Conservation (phyloP, 148 eudicot genomes). For the Chenopodium formosanum region DNA sequence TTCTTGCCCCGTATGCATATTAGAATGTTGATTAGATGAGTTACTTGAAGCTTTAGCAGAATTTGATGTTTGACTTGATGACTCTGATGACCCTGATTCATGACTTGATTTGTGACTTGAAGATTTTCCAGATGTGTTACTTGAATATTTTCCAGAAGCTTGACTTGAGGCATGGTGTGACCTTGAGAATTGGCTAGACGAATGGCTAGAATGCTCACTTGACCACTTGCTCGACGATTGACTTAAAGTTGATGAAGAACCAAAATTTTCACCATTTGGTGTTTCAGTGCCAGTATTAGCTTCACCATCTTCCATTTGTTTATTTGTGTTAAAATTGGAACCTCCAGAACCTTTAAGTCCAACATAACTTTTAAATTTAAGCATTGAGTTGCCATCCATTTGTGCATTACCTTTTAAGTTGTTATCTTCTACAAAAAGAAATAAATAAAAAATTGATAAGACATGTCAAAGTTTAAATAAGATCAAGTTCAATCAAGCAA, state of each 20-base stretch:
- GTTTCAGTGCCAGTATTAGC: no score
- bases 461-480: not conserved
- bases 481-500: no score
- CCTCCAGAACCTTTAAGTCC: not conserved
- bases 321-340: not conserved
- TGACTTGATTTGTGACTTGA: constrained; percentile 16
- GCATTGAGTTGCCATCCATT: constrained; percentile 21
- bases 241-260: not conserved
- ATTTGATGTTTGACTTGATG: not conserved
- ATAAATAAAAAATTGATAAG: not conserved
- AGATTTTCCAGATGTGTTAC: not conserved
- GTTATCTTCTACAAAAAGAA: not conserved
- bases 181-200: constrained; percentile 1
- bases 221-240: not conserved
- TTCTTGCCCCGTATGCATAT: not conserved
- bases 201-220: constrained; percentile 2
- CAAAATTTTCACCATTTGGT: not conserved
- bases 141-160: not conserved
- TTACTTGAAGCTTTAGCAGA: no score
- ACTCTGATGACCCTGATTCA: not conserved
- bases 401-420: not conserved
- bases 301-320: not conserved
- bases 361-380: constrained; percentile 20
- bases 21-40: not conserved
- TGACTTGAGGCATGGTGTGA: not conserved